Conservation (phyloP, 2,329 filamentous ascomycete genomes). For the Pezizomycotina sp. region DNA sequence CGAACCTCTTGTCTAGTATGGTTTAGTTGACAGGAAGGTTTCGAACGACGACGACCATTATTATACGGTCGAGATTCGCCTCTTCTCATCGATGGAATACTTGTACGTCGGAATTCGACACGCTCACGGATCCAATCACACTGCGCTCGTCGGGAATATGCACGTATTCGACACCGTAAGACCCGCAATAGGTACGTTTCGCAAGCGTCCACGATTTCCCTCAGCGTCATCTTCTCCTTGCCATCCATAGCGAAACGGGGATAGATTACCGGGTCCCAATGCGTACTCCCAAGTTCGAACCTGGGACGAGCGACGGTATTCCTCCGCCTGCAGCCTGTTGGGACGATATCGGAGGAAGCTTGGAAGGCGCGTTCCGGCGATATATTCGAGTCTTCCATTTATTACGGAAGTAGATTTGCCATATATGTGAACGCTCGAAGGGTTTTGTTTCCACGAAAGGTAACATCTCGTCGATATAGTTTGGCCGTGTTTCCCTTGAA, state of each 20-base stretch:
- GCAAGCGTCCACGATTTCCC: conserved; percentile 83
- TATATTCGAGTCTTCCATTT: conserved; percentile 96
- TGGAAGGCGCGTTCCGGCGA: conserved; percentile 94
- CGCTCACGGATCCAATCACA: conserved; percentile 97
- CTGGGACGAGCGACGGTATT: conserved; percentile 55
- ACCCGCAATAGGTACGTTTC: conserved; percentile 92
- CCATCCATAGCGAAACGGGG: conserved; percentile 80
- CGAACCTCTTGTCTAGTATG: conserved; percentile 99
- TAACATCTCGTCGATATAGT: conserved; percentile 99
- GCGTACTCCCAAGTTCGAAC: conserved; percentile 61
- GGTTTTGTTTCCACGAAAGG: conserved; percentile 88
- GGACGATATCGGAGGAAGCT: conserved; percentile 80
- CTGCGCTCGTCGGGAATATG: conserved; percentile 94
- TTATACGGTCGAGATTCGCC: conserved; percentile 92
- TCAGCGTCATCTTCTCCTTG: conserved; percentile 87
- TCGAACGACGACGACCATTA: conserved; percentile 99
- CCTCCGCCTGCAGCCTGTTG: conserved; percentile 63
- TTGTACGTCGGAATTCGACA: conserved; percentile 89
- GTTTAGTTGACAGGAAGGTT: conserved; percentile 82
- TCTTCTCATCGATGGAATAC: conserved; percentile 96
- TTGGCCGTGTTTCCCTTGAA: conserved; percentile 90
- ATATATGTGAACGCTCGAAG: conserved; percentile 91
- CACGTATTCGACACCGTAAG: conserved; percentile 97
- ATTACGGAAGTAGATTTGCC: conserved; percentile 99
- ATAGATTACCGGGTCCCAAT: conserved; percentile 83